A percentile compares a stretch with the other conserved stretches of the same genome.
phyloP scores from a whole-genome alignment of 345 rosid genomes.

The Corymbia maculata region DNA sequence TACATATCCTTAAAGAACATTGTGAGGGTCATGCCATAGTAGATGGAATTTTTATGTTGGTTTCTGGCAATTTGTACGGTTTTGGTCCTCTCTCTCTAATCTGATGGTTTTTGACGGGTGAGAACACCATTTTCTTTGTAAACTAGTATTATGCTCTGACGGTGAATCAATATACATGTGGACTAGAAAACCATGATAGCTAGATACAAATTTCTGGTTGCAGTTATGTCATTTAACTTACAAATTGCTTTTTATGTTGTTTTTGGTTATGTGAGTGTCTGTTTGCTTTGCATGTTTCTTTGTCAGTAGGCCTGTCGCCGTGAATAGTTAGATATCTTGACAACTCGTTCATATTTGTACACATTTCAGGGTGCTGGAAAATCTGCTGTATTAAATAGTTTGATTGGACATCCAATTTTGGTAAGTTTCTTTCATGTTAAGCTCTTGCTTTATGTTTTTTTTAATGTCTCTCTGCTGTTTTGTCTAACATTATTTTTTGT shows the following conservation, averaged over 20 bases:
- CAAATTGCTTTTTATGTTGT: background rate
- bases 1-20: background rate
- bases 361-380: conserved; percentile 88
- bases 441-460: background rate
- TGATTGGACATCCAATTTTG: conserved; percentile 92
- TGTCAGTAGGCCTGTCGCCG: background rate
- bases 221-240: background rate
- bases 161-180: background rate
- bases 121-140: background rate
- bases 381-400: conserved; percentile 88
- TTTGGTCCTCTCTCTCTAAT: background rate
- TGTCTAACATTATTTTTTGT: background rate
- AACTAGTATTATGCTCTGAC: background rate
- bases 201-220: background rate
- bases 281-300: background rate
- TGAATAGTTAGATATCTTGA: background rate
- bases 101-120: background rate
- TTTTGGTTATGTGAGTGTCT: background rate
- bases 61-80: background rate
- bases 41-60: background rate
- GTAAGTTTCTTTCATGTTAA: conserved; percentile 23
- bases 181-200: background rate
- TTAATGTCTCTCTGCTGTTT: background rate
- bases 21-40: background rate
- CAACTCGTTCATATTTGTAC: background rate